Base-by-base conservation (phyloP, 2,329 filamentous ascomycete species). In the Stemphylium vesicarium region DNA sequence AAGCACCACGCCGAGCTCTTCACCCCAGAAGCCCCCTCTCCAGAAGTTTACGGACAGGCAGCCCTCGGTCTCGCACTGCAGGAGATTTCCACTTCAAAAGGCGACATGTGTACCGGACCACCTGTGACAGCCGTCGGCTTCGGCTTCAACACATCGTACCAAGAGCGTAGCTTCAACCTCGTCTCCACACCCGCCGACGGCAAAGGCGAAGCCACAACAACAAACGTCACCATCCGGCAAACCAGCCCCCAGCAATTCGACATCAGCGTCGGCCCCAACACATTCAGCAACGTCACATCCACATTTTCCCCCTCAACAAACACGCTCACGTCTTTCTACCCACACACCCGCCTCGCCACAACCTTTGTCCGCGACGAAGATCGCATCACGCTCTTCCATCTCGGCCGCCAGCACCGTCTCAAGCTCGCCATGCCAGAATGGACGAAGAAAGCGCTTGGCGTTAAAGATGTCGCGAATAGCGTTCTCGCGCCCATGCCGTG, bases 401-500 rank as follows among this genome's bases (percentile, higher is more conserved):
- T 81, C 33, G 85, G 86, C 3, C 78, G 76, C 16, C 84, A 86
- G 59, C 84, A 86, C 66, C 79, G 82, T 1, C 75, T 89, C 4
- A 75, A 78, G 9, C 75, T 85, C 18, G 79, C 81, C 0, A 75
- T 80, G 39, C 92, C 94, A 0, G 81, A 81, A 39, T 99, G 93
- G 92, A 89, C 90, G 53, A 90, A 92, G 66, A 94, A 96, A 77
- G 92, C 92, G 0, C 81, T 97, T 7, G 93, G 94, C 0, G 79
- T 90, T 59, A 93, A 91, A 73, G 91, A 96, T 69, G 84, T 84
- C 0, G 82, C 87, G 6, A 93, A 94, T 56, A 95, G 89, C 48
- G 92, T 98, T 1, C 82, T 91, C 20, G 92, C 95, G 18, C 95
- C 95, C 0, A 99, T 99, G 95, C 95, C 95, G 1, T 98, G 95